phyloP scores from a whole-genome alignment of 2,329 filamentous ascomycete species.

The Phaeophleospora eucalypticola region DNA sequence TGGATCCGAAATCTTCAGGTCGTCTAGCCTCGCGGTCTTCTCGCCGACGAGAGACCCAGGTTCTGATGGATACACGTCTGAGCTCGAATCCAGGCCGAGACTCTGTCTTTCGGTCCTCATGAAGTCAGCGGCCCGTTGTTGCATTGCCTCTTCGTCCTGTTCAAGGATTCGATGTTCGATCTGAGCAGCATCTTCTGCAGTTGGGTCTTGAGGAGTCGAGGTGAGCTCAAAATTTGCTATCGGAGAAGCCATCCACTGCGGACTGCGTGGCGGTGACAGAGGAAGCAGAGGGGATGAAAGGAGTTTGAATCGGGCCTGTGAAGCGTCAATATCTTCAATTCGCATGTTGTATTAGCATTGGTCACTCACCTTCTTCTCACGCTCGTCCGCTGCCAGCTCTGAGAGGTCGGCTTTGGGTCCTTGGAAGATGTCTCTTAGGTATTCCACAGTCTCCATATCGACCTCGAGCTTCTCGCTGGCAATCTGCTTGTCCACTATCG shows the following conservation, averaged over 20 bases:
- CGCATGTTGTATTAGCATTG: neutral
- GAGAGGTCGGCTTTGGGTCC: conserved; percentile 13
- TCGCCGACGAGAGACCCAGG: conserved; percentile 34
- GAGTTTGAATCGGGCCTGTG: conserved; percentile 31
- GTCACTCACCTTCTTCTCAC: conserved; percentile 25
- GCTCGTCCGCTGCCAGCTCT: conserved; percentile 12
- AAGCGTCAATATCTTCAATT: conserved; percentile 17
- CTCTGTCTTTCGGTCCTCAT: conserved; percentile 5
- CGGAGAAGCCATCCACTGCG: conserved; percentile 23
- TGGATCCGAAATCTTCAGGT: conserved; percentile 45
- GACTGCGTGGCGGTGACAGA: conserved; percentile 37
- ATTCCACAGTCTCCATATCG: conserved; percentile 32
- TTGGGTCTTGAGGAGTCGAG: conserved; percentile 30
- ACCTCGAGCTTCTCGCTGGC: conserved; percentile 38
- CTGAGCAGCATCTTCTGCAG: conserved; percentile 22
- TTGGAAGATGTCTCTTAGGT: conserved; percentile 35
- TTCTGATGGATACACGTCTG: too few relatives aligned
- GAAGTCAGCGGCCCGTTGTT: conserved; percentile 18
- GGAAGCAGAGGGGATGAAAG: conserved; percentile 49
- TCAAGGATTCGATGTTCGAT: conserved; percentile 31
- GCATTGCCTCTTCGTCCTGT: conserved; percentile 21
- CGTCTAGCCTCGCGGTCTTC: conserved; percentile 29
- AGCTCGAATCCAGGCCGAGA: too few relatives aligned
- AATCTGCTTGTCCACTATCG: conserved; percentile 13
- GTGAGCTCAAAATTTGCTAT: conserved; percentile 29